Evolutionary conservation across 192 early-diverging fungal species (phyloP), one percentile per base, ranked within the genome.

Genomic region (Kickxella alabastrina): DNA sequence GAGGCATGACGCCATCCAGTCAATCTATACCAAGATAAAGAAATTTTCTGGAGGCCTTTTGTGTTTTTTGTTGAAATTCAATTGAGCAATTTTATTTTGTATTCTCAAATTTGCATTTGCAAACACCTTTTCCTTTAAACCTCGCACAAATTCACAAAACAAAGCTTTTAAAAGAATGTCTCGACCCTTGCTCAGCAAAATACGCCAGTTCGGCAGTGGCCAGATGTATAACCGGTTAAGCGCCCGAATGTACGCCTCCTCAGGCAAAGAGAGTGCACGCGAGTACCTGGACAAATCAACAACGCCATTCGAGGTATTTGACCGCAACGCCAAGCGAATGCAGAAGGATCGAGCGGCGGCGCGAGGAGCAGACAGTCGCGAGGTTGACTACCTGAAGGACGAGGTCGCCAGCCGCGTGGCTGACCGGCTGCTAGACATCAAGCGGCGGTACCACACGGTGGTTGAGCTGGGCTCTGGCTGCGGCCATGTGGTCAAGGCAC

Each of bases 361-460:
- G 4, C 62, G 89, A 58, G 36, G 43, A 36, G 53, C 57, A 38
- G 46, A 79, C 17, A 87, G 84, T 52, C 83, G 85, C 4, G 68
- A 82, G 23, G 86, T 87, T 4, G 95, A 98, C 68, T 98, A 98
- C 64, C 76, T 98, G 29, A 86, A 86, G 43, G 91, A 98, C 72
- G 92, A 94, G 50, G 80, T 93, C 12, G 95, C 95, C 13, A 81
- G 81, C 29, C 74, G 92, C 17, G 69, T 98, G 10, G 90, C 87
- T 4, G 95, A 98, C 60, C 79, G 92, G 26, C 63, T 97, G 26
- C 53, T 94, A 79, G 95, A 98, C 57, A 91, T 98, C 54, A 94
- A 94, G 62, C 85, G 91, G 28, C 77, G 86, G 38, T 93, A 87
- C 72, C 71, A 80, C 49, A 87, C 80, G 10, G 83, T 98, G 0